These are phyloP conservation scores for Myxozyma neglecta DNA, from an alignment of 805 yeast genomes.

Conservation along the genomic window DNA sequence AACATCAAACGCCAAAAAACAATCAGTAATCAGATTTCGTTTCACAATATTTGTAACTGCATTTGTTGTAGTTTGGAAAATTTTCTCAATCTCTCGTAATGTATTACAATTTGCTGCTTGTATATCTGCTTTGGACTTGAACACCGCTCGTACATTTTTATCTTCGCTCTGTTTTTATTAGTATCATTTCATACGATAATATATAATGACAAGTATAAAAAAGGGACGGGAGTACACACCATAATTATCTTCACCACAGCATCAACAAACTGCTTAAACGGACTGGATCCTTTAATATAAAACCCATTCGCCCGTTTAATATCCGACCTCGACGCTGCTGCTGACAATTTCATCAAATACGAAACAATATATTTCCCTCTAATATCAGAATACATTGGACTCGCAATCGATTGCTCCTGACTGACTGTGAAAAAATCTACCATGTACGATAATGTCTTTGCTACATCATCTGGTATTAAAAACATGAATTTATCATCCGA, in stretches of 20 bases:
- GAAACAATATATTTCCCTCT: slow-evolving; percentile 11
- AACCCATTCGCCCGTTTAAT: slow-evolving; percentile 18
- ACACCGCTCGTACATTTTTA: slow-evolving; percentile 6
- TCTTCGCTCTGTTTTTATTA: slow-evolving; percentile 8
- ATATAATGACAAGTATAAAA: too few species aligned
- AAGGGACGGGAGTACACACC: too few species aligned
- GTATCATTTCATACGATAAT: too few species aligned
- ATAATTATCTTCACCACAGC: slow-evolving; percentile 5
- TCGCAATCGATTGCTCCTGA: slow-evolving; percentile 9
- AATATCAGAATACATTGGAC: slow-evolving; percentile 22
- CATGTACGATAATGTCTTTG: slow-evolving; percentile 16
- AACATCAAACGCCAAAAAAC: slow-evolving; percentile 58
- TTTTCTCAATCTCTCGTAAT: slow-evolving; percentile 32
- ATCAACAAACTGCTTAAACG: slow-evolving; percentile 12
- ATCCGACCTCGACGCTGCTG: slow-evolving; percentile 2
- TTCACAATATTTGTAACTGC: slow-evolving; percentile 39
- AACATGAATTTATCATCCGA: background rate
- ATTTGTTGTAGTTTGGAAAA: slow-evolving; percentile 28
- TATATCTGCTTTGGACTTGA: slow-evolving; percentile 11
- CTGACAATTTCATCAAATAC: slow-evolving; percentile 13
- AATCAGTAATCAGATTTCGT: slow-evolving; percentile 48
- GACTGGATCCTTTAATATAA: slow-evolving; percentile 22
- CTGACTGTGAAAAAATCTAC: slow-evolving; percentile 24
- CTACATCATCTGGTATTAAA: slow-evolving; percentile 7
- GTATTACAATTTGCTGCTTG: slow-evolving; percentile 20